A percentile compares a stretch with the other conserved stretches of the same genome.
Evolutionary conservation across 176 grass and related monocot genomes (phyloP).

Genomic region (Aegilops umbellulata): DNA sequence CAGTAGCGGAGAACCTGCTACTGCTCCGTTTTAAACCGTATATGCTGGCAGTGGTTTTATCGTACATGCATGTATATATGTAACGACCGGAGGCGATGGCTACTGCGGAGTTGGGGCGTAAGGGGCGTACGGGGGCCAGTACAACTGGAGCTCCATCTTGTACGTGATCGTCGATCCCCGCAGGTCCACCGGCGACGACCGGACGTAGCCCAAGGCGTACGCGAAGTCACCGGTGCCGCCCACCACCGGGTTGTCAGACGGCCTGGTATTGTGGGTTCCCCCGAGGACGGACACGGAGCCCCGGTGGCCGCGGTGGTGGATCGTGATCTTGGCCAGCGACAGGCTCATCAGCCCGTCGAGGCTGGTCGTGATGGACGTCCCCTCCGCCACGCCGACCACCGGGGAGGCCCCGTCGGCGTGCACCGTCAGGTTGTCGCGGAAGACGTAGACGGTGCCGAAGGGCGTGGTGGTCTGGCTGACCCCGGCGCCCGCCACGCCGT

Average conservation of each 20-base stretch:
- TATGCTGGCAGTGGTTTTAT: too few species aligned
- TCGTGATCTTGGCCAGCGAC: slow-evolving; percentile 62
- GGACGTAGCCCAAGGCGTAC: slow-evolving; percentile 45
- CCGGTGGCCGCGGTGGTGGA: slow-evolving; percentile 45
- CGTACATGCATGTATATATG: too few species aligned
- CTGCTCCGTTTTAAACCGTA: too few species aligned
- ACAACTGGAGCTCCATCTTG: slow-evolving; percentile 33
- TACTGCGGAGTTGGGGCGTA: slow-evolving; percentile 7
- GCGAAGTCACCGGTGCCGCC: slow-evolving; percentile 62
- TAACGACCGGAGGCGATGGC: background rate
- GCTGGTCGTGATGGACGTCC: slow-evolving; percentile 56
- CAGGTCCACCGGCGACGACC: slow-evolving; percentile 44
- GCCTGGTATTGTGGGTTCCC: slow-evolving; percentile 56
- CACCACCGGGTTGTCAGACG: slow-evolving; percentile 53
- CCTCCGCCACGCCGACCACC: slow-evolving; percentile 58
- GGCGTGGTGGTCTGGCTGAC: slow-evolving; percentile 71
- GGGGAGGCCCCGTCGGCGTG: slow-evolving; percentile 23
- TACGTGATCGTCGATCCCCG: slow-evolving; percentile 9
- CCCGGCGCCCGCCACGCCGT: slow-evolving; percentile 46
- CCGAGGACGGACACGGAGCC: slow-evolving; percentile 70
- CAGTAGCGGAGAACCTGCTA: too few species aligned
- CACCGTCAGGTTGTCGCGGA: slow-evolving; percentile 64
- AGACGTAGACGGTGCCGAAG: slow-evolving; percentile 71
- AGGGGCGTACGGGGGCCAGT: slow-evolving; percentile 31
- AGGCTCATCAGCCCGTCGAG: slow-evolving; percentile 63